Percentiles rank a stretch among this genome's conserved stretches.
phyloP scores from a whole-genome alignment of 148 eudicot genomes.

The Fagopyrum tataricum region DNA sequence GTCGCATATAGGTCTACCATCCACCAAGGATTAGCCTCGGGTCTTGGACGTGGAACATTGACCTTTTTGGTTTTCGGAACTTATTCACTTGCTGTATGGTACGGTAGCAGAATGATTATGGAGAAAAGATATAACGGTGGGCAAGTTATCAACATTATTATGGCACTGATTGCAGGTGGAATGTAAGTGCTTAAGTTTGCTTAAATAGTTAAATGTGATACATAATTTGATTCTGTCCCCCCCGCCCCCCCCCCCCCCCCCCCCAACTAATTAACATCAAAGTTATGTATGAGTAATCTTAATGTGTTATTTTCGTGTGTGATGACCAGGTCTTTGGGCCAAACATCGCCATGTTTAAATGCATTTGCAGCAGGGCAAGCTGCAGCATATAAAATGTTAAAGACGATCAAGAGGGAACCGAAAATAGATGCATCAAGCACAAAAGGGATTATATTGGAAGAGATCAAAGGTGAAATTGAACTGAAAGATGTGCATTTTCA shows the following conservation, averaged over 20 bases:
- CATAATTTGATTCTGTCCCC: not conserved
- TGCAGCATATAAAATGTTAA: slow-evolving; percentile 32
- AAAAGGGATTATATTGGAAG: slow-evolving; percentile 19
- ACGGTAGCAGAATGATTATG: slow-evolving; percentile 38
- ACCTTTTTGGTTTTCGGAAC: slow-evolving; percentile 26
- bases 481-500: slow-evolving; percentile 26
- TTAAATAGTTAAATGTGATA: not conserved
- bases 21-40: slow-evolving; percentile 39
- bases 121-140: slow-evolving; percentile 33
- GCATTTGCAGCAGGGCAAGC: slow-evolving; percentile 32
- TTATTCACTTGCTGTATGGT: slow-evolving; percentile 49
- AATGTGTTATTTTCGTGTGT: not conserved
- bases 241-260: not conserved
- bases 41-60: slow-evolving; percentile 32
- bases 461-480: slow-evolving; percentile 28
- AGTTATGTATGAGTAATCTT: not conserved
- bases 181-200: slow-evolving; percentile 23
- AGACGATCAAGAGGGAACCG: slow-evolving; percentile 26
- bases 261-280: not conserved
- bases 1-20: slow-evolving; percentile 38
- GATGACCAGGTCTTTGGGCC: slow-evolving; percentile 27
- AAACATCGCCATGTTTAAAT: slow-evolving; percentile 28
- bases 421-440: slow-evolving; percentile 24
- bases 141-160: slow-evolving; percentile 28
- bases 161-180: slow-evolving; percentile 35